Evolutionary conservation across 345 rosid species (phyloP).

Genomic region (Heritiera littoralis): DNA sequence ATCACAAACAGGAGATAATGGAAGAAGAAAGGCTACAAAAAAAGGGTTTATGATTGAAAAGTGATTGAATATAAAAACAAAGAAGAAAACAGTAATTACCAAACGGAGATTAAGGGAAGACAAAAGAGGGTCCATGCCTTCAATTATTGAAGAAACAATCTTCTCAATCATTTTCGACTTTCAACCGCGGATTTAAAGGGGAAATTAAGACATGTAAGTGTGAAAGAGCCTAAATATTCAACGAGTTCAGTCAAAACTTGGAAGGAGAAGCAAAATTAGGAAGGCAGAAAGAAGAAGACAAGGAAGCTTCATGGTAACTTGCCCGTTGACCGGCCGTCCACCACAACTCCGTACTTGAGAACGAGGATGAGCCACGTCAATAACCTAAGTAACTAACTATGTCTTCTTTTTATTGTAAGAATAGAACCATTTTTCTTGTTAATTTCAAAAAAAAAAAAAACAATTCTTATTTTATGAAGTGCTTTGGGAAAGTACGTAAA

Average conservation of each 20-base stretch:
- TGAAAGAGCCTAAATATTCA: not conserved
- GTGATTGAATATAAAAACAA: too few relatives aligned
- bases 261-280: not conserved
- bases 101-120: not conserved
- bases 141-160: not conserved
- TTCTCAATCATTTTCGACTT: slow-evolving; percentile 13
- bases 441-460: too few relatives aligned
- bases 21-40: not conserved
- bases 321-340: too few relatives aligned
- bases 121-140: slow-evolving; percentile 19
- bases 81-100: not conserved
- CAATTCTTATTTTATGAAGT: too few relatives aligned
- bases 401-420: too few relatives aligned
- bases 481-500: too few relatives aligned
- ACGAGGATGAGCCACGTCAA: not conserved
- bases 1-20: not conserved
- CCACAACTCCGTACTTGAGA: not conserved
- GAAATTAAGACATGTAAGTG: not conserved
- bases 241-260: not conserved
- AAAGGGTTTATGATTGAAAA: not conserved
- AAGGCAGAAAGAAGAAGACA: too few relatives aligned
- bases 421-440: too few relatives aligned
- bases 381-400: not conserved
- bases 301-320: too few relatives aligned
- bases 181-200: not conserved